Percentiles rank a stretch among this genome's conserved stretches.
phyloP scores from a whole-genome alignment of 2,329 filamentous ascomycete species.

The Colletotrichum tropicale region DNA sequence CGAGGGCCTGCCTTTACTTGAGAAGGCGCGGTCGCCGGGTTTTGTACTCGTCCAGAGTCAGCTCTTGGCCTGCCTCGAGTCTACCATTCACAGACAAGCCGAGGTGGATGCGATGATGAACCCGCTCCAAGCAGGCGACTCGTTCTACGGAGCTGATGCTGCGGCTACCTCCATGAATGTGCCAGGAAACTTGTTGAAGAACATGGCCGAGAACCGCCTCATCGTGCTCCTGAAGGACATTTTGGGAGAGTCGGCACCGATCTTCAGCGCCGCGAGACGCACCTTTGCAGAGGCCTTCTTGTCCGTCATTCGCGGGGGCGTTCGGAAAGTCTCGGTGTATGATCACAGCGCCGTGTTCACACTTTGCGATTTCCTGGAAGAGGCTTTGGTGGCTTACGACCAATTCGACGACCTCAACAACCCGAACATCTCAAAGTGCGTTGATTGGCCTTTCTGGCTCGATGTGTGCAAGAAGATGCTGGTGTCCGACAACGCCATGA shows the following conservation, averaged over 20 bases:
- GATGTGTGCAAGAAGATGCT: conserved; percentile 80
- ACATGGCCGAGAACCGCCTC: conserved; percentile 88
- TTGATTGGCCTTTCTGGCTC: conserved; percentile 88
- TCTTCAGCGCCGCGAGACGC: conserved; percentile 54
- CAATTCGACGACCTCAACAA: conserved; percentile 47
- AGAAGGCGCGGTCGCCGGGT: conserved; percentile 72
- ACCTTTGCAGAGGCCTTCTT: conserved; percentile 81
- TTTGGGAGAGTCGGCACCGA: conserved; percentile 54
- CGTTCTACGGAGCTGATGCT: conserved; percentile 64
- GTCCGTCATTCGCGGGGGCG: conserved; percentile 73
- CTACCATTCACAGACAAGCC: conserved; percentile 80
- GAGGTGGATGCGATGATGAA: conserved; percentile 50
- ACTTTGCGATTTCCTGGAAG: conserved; percentile 89
- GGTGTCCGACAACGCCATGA: conserved; percentile 85
- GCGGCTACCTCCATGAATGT: conserved; percentile 67
- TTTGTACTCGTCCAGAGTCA: conserved; percentile 84
- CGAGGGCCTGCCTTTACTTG: conserved; percentile 51
- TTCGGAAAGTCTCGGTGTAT: conserved; percentile 78
- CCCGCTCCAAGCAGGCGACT: conserved; percentile 46
- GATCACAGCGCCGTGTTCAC: conserved; percentile 86
- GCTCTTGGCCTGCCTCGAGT: conserved; percentile 78
- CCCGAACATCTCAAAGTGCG: conserved; percentile 43
- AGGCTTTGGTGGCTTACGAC: conserved; percentile 70
- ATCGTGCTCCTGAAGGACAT: conserved; percentile 84
- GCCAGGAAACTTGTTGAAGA: conserved; percentile 71